Conservation (phyloP, 108 stramenopile genomes). For the Fistulifera solaris region DNA sequence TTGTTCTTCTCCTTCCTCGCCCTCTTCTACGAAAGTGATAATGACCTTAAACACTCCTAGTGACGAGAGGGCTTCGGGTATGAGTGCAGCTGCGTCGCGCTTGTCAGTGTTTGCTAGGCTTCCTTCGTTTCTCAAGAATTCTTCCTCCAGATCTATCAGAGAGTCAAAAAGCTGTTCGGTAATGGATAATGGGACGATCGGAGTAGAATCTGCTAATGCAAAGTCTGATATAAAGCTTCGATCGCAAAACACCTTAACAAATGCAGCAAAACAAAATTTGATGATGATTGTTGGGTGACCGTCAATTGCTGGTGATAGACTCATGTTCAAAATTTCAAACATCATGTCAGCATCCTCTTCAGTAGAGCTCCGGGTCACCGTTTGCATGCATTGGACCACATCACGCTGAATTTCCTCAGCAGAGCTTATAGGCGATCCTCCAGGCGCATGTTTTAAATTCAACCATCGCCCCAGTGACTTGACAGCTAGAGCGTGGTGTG, state of each 20-base stretch:
- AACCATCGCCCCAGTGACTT: conserved; percentile 71
- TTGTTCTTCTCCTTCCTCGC: conserved; percentile 23
- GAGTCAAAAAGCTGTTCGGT: conserved; percentile 51
- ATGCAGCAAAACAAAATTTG: conserved; percentile 61
- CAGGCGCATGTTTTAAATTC: conserved; percentile 57
- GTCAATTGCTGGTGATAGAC: conserved; percentile 59
- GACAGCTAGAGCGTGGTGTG: conserved; percentile 62
- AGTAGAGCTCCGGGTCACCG: conserved; percentile 36
- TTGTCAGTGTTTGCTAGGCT: conserved; percentile 51
- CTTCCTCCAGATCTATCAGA: conserved; percentile 42
- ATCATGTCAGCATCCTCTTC: conserved; percentile 43
- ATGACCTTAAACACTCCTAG: conserved; percentile 52
- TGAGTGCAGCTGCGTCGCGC: conserved; percentile 50
- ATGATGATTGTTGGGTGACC: conserved; percentile 59
- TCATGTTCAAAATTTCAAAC: conserved; percentile 56
- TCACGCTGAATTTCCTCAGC: conserved; percentile 37
- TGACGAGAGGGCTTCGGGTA: conserved; percentile 61
- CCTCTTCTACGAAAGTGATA: conserved; percentile 20
- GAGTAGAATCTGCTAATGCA: conserved; percentile 31
- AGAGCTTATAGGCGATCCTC: conserved; percentile 34
- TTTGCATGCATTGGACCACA: conserved; percentile 54
- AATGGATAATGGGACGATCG: conserved; percentile 48
- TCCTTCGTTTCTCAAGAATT: conserved; percentile 43
- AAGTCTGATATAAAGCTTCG: conserved; percentile 32
- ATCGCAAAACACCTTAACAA: conserved; percentile 53